A percentile compares a stretch with the other conserved stretches of the same genome.
Evolutionary conservation across 139 green algal species (phyloP).

Genomic region (Microglena sp.): DNA sequence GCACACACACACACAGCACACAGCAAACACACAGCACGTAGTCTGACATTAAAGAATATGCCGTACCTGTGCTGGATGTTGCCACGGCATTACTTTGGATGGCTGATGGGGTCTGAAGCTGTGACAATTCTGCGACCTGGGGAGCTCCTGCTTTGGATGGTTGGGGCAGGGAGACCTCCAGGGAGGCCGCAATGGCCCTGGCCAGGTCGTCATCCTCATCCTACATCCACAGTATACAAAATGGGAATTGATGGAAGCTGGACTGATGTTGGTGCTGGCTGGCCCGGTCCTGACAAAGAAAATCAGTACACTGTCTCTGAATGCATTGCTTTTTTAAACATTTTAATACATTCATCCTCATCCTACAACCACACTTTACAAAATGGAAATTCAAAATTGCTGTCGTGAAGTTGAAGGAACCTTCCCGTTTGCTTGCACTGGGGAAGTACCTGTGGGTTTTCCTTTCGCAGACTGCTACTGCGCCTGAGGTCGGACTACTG

Average conservation of each 20-base stretch:
- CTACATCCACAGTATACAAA: slow-evolving; percentile 10
- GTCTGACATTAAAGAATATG: background rate
- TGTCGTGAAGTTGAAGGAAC: slow-evolving; percentile 12
- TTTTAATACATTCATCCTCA: slow-evolving; percentile 40
- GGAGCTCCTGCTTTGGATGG: background rate
- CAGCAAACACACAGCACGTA: background rate
- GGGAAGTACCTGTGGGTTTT: no score
- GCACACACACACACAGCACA: background rate
- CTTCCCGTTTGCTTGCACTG: no score
- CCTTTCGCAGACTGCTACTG: no score
- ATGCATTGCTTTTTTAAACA: background rate
- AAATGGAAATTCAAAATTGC: no score
- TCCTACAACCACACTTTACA: slow-evolving; percentile 16
- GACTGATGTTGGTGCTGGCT: slow-evolving; percentile 24
- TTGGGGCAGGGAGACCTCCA: slow-evolving; percentile 26
- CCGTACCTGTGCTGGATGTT: background rate
- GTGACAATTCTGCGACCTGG: background rate
- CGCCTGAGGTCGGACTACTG: no score
- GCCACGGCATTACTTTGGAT: background rate
- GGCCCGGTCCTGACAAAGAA: no score
- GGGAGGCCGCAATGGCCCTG: slow-evolving; percentile 59
- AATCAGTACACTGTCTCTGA: background rate
- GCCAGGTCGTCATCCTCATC: slow-evolving; percentile 68
- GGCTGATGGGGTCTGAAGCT: background rate
- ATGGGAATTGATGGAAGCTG: no score